A percentile compares a stretch with the other conserved stretches of the same genome.
These are phyloP conservation scores for Cubamyces sp. DNA, from an alignment of 768 basidiomycete genomes.

Conservation along the genomic window DNA sequence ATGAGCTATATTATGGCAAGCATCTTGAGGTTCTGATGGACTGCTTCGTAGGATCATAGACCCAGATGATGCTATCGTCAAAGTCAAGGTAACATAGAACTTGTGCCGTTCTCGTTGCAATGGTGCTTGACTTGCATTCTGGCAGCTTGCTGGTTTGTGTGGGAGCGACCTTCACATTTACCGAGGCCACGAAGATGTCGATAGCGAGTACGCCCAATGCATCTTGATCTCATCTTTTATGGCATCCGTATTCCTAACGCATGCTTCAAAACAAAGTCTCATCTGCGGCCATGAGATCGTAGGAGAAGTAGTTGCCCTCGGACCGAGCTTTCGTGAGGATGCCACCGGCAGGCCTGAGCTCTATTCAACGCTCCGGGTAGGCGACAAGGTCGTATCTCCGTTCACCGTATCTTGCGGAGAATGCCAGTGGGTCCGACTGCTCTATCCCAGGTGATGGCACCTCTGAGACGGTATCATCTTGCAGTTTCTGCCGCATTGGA, in stretches of 20 bases:
- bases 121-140: background rate
- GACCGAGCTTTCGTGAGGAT: slow-evolving; percentile 53
- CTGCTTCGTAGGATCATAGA: slow-evolving; percentile 56
- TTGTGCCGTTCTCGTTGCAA: background rate
- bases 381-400: slow-evolving; percentile 79
- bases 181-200: slow-evolving; percentile 59
- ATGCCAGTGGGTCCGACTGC: slow-evolving; percentile 64
- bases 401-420: slow-evolving; percentile 86
- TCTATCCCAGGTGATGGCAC: background rate
- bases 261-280: slow-evolving; percentile 43
- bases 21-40: background rate
- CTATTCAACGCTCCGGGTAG: slow-evolving; percentile 66
- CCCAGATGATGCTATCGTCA: slow-evolving; percentile 79
- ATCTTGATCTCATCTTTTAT: background rate
- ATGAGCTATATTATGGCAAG: background rate
- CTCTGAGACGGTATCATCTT: background rate
- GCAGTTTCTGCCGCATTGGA: slow-evolving; percentile 71
- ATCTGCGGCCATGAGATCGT: slow-evolving; percentile 80
- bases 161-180: slow-evolving; percentile 80
- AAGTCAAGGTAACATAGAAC: slow-evolving; percentile 56
- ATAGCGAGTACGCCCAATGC: slow-evolving; percentile 50
- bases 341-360: slow-evolving; percentile 57
- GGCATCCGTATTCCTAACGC: background rate
- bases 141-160: slow-evolving; percentile 67
- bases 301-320: slow-evolving; percentile 71